These are phyloP conservation scores for Blepharisma japonicum DNA, from an alignment of 73 alveolate genomes.

Conservation along the genomic window DNA sequence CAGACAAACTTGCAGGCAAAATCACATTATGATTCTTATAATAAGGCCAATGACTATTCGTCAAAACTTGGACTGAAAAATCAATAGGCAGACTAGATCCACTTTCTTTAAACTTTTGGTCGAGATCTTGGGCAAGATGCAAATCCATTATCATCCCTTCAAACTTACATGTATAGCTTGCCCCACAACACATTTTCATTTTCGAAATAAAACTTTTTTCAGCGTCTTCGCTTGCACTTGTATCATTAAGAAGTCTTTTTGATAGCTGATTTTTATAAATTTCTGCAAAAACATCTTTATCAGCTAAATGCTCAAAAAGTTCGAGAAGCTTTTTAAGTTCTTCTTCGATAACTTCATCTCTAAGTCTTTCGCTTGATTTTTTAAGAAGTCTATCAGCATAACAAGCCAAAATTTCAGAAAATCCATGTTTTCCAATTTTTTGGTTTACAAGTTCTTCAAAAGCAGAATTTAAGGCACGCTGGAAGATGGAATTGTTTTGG, in stretches of 20 bases:
- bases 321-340: conserved; percentile 42
- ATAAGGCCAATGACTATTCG: conserved; percentile 61
- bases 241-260: conserved; percentile 53
- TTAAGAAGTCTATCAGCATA: conserved; percentile 47
- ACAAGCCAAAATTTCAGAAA: conserved; percentile 52
- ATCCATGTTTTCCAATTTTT: conserved; percentile 32
- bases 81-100: background rate
- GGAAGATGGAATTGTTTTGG: conserved; percentile 40
- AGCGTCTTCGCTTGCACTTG: conserved; percentile 38
- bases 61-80: conserved; percentile 44
- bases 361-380: conserved; percentile 36
- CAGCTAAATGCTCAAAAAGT: conserved; percentile 54
- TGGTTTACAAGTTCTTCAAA: conserved; percentile 47
- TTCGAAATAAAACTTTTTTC: conserved; percentile 47
- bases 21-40: conserved; percentile 39
- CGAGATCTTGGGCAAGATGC: conserved; percentile 35
- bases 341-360: conserved; percentile 40
- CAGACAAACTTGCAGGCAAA: conserved; percentile 39
- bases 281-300: conserved; percentile 61
- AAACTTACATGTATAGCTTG: conserved; percentile 49
- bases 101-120: conserved; percentile 24
- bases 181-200: conserved; percentile 65
- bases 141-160: conserved; percentile 66
- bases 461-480: conserved; percentile 44
- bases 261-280: conserved; percentile 53